Percentiles rank a stretch among this genome's conserved stretches.
Evolutionary conservation across 169 alveolate species (phyloP).

Genomic region (Eimeria sp.): DNA sequence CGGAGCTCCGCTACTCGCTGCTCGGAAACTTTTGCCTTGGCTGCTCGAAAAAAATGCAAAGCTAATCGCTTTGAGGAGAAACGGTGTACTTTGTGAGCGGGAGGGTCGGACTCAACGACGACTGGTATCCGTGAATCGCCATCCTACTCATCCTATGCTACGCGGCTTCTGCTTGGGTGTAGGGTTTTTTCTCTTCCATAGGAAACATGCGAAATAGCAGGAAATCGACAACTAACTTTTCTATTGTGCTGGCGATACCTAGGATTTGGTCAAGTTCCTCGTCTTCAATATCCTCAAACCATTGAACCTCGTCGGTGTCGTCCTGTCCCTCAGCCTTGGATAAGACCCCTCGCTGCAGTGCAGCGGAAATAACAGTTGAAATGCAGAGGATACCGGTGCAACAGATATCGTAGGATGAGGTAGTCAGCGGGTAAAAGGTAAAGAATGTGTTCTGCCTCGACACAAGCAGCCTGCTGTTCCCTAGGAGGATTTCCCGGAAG

Average conservation of each 20-base stretch:
- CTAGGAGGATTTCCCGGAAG: neutral
- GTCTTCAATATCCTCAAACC: slow-evolving; percentile 43
- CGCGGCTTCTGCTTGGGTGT: neutral
- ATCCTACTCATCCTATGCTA: neutral
- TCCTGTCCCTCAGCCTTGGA: slow-evolving; percentile 11
- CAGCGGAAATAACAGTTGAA: neutral
- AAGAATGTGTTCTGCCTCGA: neutral
- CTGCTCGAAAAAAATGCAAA: slow-evolving; percentile 7
- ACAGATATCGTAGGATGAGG: neutral
- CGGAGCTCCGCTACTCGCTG: slow-evolving; percentile 40
- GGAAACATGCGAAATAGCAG: neutral
- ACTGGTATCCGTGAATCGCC: neutral
- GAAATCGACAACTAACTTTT: neutral
- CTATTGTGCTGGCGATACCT: neutral
- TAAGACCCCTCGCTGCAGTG: slow-evolving; percentile 12
- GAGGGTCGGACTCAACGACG: neutral
- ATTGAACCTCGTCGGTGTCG: neutral
- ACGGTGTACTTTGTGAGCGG: neutral
- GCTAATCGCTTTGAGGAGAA: neutral
- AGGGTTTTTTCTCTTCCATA: neutral
- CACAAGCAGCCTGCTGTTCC: neutral
- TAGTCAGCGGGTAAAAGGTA: neutral
- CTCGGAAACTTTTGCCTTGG: slow-evolving; percentile 21
- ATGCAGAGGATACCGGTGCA: neutral
- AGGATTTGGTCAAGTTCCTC: slow-evolving; percentile 32